Evolutionary conservation across 169 alveolate genomes (phyloP), one percentile per base, ranked within the genome.

Genomic region (Eimeria sp.): DNA sequence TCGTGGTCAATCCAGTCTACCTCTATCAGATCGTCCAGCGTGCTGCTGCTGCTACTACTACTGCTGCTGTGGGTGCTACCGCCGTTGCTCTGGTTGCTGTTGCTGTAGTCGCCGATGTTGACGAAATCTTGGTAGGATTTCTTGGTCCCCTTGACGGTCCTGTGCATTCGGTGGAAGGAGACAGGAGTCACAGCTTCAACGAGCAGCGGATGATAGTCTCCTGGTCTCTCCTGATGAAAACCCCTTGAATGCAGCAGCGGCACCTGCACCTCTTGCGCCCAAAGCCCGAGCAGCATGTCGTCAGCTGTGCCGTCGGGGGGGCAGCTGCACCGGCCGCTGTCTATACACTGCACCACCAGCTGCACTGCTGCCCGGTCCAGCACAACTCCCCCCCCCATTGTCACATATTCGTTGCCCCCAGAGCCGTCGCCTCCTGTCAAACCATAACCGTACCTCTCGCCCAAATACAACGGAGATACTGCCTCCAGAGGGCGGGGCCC

Each of bases 1-100:
- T 90, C 95, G 65, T 34, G 27, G 49, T 90, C 95, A 25, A 90
- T 75, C 95, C 95, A 90, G 65, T 90, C 95, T 7, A 90, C 61
- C 72, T 82, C 89, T 10, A 72, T 72, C 27, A 90, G 63, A 18
- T 90, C 89, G 7, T 90, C 95, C 49, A 22, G 67, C 11, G 54
- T 72, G 47, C 10, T 49, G 22, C 65, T 61, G n/a, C 75, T 78
- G 54, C 75, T 63, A 43, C 76, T 89, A 49, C 45, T 13, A 25
- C 95, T 78, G 54, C 58, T 80, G 51, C 87, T 86, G 43, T n/a
- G n/a, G 25, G 63, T 30, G 54, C 78, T 54, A 4, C 61, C 2
- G 61, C 61, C 16, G 61, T 14, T 54, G 61, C 40, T 34, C 3
- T 34, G 61, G 61, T 9, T 72, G 67, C 40, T 34, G 40, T 34